Percentiles rank a stretch among this genome's conserved stretches.
These are phyloP conservation scores for Daldinia childiae DNA, from an alignment of 495 filamentous ascomycete species.

Conservation along the genomic window DNA sequence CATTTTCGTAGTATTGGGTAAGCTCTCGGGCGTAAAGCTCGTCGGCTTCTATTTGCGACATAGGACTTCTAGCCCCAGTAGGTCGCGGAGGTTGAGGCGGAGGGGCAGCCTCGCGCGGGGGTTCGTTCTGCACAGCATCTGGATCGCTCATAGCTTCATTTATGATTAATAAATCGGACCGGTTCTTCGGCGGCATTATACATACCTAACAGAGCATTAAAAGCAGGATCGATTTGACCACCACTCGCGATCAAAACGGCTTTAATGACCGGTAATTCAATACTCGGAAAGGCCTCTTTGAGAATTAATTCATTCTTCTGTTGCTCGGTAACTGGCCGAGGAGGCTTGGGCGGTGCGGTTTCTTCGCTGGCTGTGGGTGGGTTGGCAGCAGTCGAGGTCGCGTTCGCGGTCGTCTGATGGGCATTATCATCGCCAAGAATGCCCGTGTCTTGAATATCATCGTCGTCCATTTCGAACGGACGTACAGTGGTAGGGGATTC, in stretches of 20 bases:
- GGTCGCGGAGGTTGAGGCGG: slow-evolving; percentile 79
- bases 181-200: neutral
- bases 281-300: slow-evolving; percentile 89
- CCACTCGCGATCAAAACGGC: slow-evolving; percentile 87
- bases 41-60: slow-evolving; percentile 86
- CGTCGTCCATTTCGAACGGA: slow-evolving; percentile 88
- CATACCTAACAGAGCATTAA: slow-evolving; percentile 90
- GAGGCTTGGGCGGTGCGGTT: slow-evolving; percentile 82
- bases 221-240: slow-evolving; percentile 90
- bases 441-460: slow-evolving; percentile 72
- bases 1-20: slow-evolving; percentile 84
- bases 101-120: slow-evolving; percentile 50
- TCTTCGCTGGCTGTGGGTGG: slow-evolving; percentile 55
- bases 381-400: slow-evolving; percentile 38
- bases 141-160: slow-evolving; percentile 89
- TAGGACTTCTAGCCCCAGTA: slow-evolving; percentile 64
- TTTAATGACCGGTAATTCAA: slow-evolving; percentile 84
- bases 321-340: slow-evolving; percentile 80
- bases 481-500: slow-evolving; percentile 88
- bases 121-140: slow-evolving; percentile 73
- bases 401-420: slow-evolving; percentile 51
- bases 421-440: slow-evolving; percentile 53
- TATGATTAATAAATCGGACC: slow-evolving; percentile 30
- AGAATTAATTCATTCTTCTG: slow-evolving; percentile 88
- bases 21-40: slow-evolving; percentile 94